A percentile compares a stretch with the other conserved stretches of the same genome.
phyloP scores from a whole-genome alignment of 805 yeast species.

The Candida ovalis region DNA sequence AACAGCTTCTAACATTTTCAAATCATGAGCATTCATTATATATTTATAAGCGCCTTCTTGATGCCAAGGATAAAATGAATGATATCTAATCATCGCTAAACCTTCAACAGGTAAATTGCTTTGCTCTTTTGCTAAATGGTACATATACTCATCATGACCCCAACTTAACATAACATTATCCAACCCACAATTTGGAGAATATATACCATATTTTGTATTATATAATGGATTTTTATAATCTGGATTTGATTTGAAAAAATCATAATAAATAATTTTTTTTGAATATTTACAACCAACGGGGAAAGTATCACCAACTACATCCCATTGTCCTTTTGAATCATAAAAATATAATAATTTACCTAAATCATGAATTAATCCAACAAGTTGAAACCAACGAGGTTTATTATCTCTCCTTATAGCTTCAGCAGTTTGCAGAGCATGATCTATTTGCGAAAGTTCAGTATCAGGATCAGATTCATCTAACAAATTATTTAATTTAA shows the following conservation, averaged over 20 bases:
- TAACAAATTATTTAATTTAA: slow-evolving; percentile 54
- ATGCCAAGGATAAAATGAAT: slow-evolving; percentile 76
- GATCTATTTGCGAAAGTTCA: slow-evolving; percentile 69
- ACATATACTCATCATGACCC: slow-evolving; percentile 82
- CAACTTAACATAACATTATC: slow-evolving; percentile 70
- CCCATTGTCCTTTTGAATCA: slow-evolving; percentile 76
- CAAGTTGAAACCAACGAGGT: slow-evolving; percentile 75
- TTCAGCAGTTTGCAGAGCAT: slow-evolving; percentile 73
- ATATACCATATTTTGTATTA: slow-evolving; percentile 62
- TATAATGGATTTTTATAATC: slow-evolving; percentile 62
- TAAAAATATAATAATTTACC: slow-evolving; percentile 67
- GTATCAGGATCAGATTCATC: slow-evolving; percentile 79
- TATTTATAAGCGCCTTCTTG: slow-evolving; percentile 63
- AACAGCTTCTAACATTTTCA: slow-evolving; percentile 58
- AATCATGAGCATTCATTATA: slow-evolving; percentile 61
- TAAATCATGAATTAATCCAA: slow-evolving; percentile 67
- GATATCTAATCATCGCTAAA: slow-evolving; percentile 71
- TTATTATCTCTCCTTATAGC: slow-evolving; percentile 64
- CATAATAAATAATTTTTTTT: slow-evolving; percentile 55
- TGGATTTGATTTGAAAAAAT: slow-evolving; percentile 56
- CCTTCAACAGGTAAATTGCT: slow-evolving; percentile 63
- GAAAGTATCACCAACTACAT: slow-evolving; percentile 75
- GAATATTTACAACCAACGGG: slow-evolving; percentile 70
- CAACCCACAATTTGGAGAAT: slow-evolving; percentile 59
- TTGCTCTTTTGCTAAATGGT: slow-evolving; percentile 62